A percentile compares a stretch with the other conserved stretches of the same genome.
phyloP scores from a whole-genome alignment of 108 stramenopile species.

The Nitzschia sp. region DNA sequence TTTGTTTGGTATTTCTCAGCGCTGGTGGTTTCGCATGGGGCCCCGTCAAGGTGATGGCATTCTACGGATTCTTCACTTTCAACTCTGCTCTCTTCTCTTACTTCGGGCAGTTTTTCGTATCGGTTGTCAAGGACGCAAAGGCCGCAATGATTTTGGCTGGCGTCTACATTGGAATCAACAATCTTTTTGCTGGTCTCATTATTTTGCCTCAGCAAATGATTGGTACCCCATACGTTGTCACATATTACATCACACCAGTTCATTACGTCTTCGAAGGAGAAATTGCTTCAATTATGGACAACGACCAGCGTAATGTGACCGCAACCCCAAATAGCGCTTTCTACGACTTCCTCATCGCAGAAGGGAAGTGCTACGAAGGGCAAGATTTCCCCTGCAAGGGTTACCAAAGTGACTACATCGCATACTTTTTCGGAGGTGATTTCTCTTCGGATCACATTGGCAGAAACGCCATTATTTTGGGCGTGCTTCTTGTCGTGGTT shows the following conservation, averaged over 20 bases:
- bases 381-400: constrained; percentile 23
- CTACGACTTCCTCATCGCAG: constrained; percentile 28
- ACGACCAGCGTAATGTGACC: constrained; percentile 33
- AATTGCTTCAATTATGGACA: constrained; percentile 38
- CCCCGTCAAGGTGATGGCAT: constrained; percentile 19
- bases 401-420: constrained; percentile 39
- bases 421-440: constrained; percentile 56
- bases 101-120: constrained; percentile 70
- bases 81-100: constrained; percentile 67
- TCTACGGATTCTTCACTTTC: constrained; percentile 63
- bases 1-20: constrained; percentile 20
- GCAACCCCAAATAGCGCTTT: constrained; percentile 43
- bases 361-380: constrained; percentile 8
- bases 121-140: constrained; percentile 43
- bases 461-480: constrained; percentile 43
- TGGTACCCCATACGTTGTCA: constrained; percentile 29
- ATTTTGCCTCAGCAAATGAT: constrained; percentile 49
- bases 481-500: constrained; percentile 36
- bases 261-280: constrained; percentile 72
- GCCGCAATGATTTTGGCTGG: constrained; percentile 52
- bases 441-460: constrained; percentile 32
- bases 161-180: constrained; percentile 65
- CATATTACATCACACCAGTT: constrained; percentile 62
- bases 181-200: constrained; percentile 64
- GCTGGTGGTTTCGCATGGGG: constrained; percentile 32